Evolutionary conservation across 805 yeast species (phyloP).

Genomic region (Vanderwaltozyma yarrowii): DNA sequence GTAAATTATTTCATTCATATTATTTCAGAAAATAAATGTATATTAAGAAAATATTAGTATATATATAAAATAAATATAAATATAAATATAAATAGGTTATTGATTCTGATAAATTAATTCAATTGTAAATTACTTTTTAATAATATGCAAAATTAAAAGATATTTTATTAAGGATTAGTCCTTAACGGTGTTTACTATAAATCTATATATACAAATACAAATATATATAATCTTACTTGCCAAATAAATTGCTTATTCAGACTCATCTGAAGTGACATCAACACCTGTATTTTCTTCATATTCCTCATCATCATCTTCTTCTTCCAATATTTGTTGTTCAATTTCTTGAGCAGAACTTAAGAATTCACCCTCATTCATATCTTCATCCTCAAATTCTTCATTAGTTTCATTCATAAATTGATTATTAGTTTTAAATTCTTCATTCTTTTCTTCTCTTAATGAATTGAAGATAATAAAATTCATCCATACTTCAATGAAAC

Average conservation of each 20-base stretch:
- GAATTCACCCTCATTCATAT: neutral
- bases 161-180: no score
- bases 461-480: slow-evolving; percentile 52
- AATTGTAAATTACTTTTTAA: no score
- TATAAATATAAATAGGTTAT: neutral
- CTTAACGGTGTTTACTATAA: no score
- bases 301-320: slow-evolving; percentile 2
- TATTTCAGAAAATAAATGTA: neutral
- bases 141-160: no score
- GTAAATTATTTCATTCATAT: neutral
- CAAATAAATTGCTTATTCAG: no score
- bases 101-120: neutral
- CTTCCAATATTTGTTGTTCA: neutral
- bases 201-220: no score
- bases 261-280: slow-evolving; percentile 1
- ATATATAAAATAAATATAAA: no score
- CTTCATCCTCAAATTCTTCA: neutral
- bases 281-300: neutral
- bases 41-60: no score
- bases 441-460: slow-evolving; percentile 52
- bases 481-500: slow-evolving; percentile 61
- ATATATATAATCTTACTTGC: no score
- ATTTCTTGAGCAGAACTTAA: slow-evolving; percentile 1
- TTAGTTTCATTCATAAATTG: slow-evolving; percentile 5
- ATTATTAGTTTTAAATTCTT: slow-evolving; percentile 32